phyloP scores from a whole-genome alignment of 176 grass and related monocot genomes.

The Musa schizocarpa region DNA sequence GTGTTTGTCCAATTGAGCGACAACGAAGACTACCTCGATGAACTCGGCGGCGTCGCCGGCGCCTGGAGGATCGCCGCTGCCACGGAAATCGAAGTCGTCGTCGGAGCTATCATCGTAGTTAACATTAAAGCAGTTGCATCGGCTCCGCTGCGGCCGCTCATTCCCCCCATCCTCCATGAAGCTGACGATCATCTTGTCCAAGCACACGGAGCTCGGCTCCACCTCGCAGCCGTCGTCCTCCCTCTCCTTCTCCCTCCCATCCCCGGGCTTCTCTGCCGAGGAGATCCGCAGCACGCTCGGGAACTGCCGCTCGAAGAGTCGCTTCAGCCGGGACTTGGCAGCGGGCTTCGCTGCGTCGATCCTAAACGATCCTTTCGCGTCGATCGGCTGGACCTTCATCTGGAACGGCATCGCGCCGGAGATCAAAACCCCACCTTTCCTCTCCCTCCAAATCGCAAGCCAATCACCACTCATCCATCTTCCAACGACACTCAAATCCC shows the following conservation, averaged over 20 bases:
- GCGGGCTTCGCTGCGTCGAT: slow-evolving; percentile 17
- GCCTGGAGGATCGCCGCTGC: slow-evolving; percentile 19
- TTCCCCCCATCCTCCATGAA: slow-evolving; percentile 64
- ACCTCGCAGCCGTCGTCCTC: slow-evolving; percentile 24
- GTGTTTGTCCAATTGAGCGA: background rate
- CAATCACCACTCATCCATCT: background rate
- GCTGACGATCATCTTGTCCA: slow-evolving; percentile 86
- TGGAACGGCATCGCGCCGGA: slow-evolving; percentile 11
- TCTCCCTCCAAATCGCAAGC: background rate
- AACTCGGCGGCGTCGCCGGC: slow-evolving; percentile 43
- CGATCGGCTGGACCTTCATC: slow-evolving; percentile 75
- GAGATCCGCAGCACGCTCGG: slow-evolving; percentile 46
- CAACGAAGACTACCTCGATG: slow-evolving; percentile 41
- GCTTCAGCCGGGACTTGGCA: slow-evolving; percentile 66
- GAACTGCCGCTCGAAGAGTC: slow-evolving; percentile 81
- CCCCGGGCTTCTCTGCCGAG: slow-evolving; percentile 42
- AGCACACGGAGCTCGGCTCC: slow-evolving; percentile 73
- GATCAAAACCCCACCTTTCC: slow-evolving; percentile 1
- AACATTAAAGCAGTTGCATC: slow-evolving; percentile 91
- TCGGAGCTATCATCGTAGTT: slow-evolving; percentile 75
- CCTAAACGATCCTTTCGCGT: slow-evolving; percentile 24
- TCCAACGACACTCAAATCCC: background rate
- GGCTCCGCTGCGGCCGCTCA: slow-evolving; percentile 42
- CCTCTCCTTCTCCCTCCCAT: slow-evolving; percentile 21
- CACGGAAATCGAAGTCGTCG: slow-evolving; percentile 61